Conservation (phyloP, 1,284 basidiomycete genomes). For the Naganishia albida region DNA sequence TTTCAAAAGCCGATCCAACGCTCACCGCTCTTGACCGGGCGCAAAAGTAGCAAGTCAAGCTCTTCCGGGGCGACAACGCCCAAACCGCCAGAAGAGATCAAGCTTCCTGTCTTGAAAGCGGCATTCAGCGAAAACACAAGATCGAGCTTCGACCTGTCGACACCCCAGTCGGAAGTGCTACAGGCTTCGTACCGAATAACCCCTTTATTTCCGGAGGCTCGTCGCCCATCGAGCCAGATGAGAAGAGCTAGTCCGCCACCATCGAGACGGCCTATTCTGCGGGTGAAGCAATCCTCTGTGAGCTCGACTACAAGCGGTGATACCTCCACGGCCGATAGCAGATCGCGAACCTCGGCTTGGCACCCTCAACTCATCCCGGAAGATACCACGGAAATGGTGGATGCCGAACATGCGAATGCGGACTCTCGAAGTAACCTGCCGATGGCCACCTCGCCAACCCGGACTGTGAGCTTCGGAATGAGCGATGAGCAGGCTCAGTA, state of each 20-base stretch:
- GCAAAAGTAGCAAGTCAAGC: conserved; percentile 10
- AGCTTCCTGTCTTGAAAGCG: not conserved
- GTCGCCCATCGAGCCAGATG: not conserved
- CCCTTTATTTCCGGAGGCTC: not conserved
- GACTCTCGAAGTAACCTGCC: not conserved
- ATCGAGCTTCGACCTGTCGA: not conserved
- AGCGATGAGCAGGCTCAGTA: conserved; percentile 22
- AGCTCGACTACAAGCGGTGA: conserved; percentile 15
- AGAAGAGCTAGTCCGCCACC: not conserved
- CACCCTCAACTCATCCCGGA: conserved; percentile 9
- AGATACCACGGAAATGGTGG: not conserved
- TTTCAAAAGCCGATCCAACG: conserved; percentile 2
- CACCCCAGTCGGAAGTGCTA: not conserved
- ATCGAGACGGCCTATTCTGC: conserved; percentile 6
- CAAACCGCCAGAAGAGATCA: not conserved
- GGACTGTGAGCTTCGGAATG: conserved; percentile 15
- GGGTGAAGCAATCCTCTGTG: conserved; percentile 20
- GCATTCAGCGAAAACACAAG: not conserved
- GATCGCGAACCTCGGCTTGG: conserved; percentile 4
- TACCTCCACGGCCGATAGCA: conserved; percentile 22
- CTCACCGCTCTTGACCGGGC: conserved; percentile 12
- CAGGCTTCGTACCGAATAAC: not conserved
- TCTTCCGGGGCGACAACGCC: conserved; percentile 11
- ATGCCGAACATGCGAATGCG: not conserved
- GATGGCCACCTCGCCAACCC: conserved; percentile 5